phyloP scores from a whole-genome alignment of 768 basidiomycete species.

The Coprinellus micaceus region DNA sequence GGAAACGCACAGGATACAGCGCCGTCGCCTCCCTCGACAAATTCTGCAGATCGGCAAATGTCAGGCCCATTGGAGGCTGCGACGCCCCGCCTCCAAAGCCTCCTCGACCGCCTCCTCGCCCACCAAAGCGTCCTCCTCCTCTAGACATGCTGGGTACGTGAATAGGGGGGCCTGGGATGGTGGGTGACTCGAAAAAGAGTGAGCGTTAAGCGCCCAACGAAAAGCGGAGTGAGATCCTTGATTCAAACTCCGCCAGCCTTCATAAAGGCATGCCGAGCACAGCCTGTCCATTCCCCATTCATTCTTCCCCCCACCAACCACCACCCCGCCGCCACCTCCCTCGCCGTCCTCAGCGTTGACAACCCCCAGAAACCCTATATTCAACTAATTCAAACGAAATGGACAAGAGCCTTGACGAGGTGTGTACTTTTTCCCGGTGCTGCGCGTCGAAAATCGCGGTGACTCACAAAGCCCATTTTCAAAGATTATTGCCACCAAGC shows the following conservation, averaged over 20 bases:
- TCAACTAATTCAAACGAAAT: slow-evolving; percentile 34
- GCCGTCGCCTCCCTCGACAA: slow-evolving; percentile 73
- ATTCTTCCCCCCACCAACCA: slow-evolving; percentile 30
- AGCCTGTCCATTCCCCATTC: slow-evolving; percentile 18
- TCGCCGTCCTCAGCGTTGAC: slow-evolving; percentile 13
- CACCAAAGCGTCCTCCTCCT: slow-evolving; percentile 38
- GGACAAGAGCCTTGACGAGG: slow-evolving; percentile 85
- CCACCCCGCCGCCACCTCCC: slow-evolving; percentile 25
- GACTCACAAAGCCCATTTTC: neutral
- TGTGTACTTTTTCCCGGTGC: slow-evolving; percentile 31
- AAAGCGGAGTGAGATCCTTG: slow-evolving; percentile 17
- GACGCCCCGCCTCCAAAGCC: slow-evolving; percentile 49
- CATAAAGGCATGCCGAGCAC: slow-evolving; percentile 21
- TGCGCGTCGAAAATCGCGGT: slow-evolving; percentile 1
- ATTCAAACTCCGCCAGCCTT: slow-evolving; percentile 40
- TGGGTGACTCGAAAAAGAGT: slow-evolving; percentile 8
- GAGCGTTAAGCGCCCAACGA: slow-evolving; percentile 14
- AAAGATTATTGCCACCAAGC: slow-evolving; percentile 67
- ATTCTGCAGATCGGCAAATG: slow-evolving; percentile 74
- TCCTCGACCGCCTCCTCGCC: slow-evolving; percentile 53
- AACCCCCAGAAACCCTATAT: neutral
- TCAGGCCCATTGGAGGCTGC: slow-evolving; percentile 75
- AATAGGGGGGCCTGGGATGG: slow-evolving; percentile 9
- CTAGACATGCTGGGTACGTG: slow-evolving; percentile 35
- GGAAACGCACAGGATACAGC: slow-evolving; percentile 71